These are phyloP conservation scores for Blepharisma undulans DNA, from an alignment of 169 alveolate species.

Conservation along the genomic window DNA sequence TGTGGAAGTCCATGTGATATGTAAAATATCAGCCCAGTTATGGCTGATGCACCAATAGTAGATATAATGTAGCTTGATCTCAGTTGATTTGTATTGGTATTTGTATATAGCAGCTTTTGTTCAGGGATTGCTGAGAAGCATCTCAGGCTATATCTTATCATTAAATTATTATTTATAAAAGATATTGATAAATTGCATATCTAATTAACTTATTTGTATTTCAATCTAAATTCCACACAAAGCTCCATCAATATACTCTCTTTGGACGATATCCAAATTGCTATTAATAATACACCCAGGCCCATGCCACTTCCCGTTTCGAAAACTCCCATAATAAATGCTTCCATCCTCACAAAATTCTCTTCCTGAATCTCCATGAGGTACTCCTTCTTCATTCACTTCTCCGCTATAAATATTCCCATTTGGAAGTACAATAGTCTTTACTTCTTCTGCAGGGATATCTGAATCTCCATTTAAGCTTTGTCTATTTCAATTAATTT, in stretches of 20 bases:
- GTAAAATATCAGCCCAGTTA: not conserved
- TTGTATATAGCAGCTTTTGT: not conserved
- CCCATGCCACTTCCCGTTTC: conserved; percentile 40
- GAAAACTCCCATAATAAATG: conserved; percentile 33
- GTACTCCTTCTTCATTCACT: conserved; percentile 28
- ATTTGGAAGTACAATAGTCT: conserved; percentile 2
- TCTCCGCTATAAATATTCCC: conserved; percentile 38
- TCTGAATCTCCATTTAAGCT: not conserved
- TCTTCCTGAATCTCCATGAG: conserved; percentile 33
- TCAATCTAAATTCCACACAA: conserved; percentile 11
- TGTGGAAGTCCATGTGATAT: not conserved
- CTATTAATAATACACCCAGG: conserved; percentile 24
- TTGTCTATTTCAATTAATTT: not conserved
- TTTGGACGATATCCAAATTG: conserved; percentile 34
- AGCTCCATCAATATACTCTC: conserved; percentile 28
- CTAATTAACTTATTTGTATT: not conserved
- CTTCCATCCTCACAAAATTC: conserved; percentile 45
- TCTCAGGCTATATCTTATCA: not conserved
- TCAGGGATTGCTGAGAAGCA: not conserved
- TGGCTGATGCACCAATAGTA: not conserved
- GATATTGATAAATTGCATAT: not conserved
- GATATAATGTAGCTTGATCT: not conserved
- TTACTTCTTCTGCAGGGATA: not conserved
- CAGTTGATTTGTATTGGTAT: not conserved
- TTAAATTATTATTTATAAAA: too few species aligned